phyloP scores from a whole-genome alignment of 2,329 filamentous ascomycete genomes.

The Ophiostoma australiae region DNA sequence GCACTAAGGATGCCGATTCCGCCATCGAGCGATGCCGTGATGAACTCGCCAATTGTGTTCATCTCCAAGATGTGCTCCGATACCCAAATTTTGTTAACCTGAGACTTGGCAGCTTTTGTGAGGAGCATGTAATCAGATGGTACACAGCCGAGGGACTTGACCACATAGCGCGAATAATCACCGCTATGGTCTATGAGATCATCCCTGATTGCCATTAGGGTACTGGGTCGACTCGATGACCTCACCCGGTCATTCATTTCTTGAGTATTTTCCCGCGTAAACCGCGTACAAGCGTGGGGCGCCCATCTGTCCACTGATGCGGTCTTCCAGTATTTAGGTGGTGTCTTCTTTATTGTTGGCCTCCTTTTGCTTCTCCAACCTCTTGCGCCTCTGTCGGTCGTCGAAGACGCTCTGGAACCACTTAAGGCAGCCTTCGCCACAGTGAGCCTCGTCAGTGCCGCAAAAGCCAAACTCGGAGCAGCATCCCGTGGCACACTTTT shows the following conservation, averaged over 20 bases:
- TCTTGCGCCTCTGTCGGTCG: no score
- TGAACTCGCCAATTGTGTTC: not conserved
- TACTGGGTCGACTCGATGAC: not conserved
- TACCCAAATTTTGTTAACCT: not conserved
- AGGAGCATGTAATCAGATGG: not conserved
- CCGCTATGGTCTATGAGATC: not conserved
- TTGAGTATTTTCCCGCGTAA: not conserved
- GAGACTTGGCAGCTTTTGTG: not conserved
- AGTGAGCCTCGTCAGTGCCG: not conserved
- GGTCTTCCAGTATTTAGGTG: not conserved
- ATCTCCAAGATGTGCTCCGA: not conserved
- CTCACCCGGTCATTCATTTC: not conserved
- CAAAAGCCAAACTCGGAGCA: not conserved
- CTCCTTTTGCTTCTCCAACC: no score
- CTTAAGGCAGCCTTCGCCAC: not conserved
- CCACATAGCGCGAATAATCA: not conserved
- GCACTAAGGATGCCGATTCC: not conserved
- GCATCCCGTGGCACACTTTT: not conserved
- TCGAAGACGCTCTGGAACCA: not conserved
- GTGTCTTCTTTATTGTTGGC: no score
- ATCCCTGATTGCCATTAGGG: not conserved
- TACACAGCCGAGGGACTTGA: not conserved
- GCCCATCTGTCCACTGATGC: not conserved
- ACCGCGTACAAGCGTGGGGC: not conserved
- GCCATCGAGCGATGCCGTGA: not conserved